Percentiles rank a stretch among this genome's conserved stretches.
These are phyloP conservation scores for Ophiorrhiza pumila DNA, from an alignment of 257 asterid genomes.

Conservation along the genomic window DNA sequence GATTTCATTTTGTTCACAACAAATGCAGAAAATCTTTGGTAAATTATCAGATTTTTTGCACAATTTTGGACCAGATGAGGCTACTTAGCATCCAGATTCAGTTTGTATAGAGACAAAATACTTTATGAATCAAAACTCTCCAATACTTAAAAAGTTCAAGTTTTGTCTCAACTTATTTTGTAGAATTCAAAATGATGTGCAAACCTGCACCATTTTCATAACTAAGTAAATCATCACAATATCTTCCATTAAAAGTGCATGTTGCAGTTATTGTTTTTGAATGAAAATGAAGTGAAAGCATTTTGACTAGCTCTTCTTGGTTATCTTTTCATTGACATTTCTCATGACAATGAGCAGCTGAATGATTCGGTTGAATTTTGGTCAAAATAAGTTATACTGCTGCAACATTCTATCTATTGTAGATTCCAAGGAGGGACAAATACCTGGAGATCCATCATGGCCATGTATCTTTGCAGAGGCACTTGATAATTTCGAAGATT, in stretches of 20 bases:
- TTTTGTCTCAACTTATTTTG: not conserved
- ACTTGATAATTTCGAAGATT: constrained; percentile 67
- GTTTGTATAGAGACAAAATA: not conserved
- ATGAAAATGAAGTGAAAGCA: not conserved
- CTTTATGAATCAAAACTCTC: not conserved
- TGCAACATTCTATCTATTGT: not conserved
- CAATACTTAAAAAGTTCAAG: too few relatives aligned
- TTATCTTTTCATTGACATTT: not conserved
- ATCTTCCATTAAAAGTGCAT: too few relatives aligned
- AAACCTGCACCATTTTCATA: not conserved
- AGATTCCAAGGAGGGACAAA: not conserved
- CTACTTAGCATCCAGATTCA: not conserved
- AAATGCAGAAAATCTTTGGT: not conserved
- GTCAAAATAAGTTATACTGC: not conserved
- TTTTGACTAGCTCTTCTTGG: not conserved
- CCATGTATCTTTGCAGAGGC: constrained; percentile 84
- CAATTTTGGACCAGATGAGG: not conserved
- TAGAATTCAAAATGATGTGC: not conserved
- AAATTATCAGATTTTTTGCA: not conserved
- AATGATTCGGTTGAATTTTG: not conserved
- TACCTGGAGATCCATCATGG: constrained; percentile 99
- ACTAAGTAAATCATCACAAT: not conserved
- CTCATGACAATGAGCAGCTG: not conserved
- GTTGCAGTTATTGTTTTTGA: not conserved
- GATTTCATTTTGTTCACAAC: not conserved